Evolutionary conservation across 164 flowering plant species (phyloP).

Genomic region (Euptelea pleiosperma): DNA sequence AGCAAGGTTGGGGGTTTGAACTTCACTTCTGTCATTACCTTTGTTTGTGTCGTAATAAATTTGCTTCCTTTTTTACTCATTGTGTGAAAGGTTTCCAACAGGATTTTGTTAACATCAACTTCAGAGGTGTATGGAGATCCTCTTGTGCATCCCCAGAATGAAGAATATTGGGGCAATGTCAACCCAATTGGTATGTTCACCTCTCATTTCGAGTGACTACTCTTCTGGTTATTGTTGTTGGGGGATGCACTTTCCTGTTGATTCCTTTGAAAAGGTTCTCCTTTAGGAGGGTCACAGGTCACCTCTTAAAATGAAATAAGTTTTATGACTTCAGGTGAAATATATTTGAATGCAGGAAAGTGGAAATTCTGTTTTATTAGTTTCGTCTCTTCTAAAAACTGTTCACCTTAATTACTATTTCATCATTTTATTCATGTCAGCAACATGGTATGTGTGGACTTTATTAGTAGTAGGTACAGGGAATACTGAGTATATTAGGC

Average conservation of each 20-base stretch:
- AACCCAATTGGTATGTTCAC: slow-evolving; percentile 83
- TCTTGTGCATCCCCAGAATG: slow-evolving; percentile 90
- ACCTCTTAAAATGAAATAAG: too few species aligned
- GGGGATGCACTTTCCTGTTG: neutral
- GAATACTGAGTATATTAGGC: neutral
- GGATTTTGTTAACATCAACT: slow-evolving; percentile 93
- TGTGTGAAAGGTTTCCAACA: slow-evolving; percentile 16
- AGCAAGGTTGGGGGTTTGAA: slow-evolving; percentile 58
- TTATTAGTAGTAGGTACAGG: neutral
- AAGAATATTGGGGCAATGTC: slow-evolving; percentile 97
- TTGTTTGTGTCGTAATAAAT: neutral
- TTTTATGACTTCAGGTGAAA: too few species aligned
- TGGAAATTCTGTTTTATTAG: neutral
- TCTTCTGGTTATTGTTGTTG: neutral
- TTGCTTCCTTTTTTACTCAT: slow-evolving; percentile 4
- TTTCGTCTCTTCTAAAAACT: neutral
- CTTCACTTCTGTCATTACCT: neutral
- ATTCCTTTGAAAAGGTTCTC: neutral
- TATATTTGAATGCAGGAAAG: too few species aligned
- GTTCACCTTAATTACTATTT: neutral
- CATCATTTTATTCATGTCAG: neutral
- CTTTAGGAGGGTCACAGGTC: too few species aligned
- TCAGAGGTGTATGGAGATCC: slow-evolving; percentile 99
- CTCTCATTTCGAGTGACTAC: neutral
- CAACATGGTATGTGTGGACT: neutral